Evolutionary conservation across 495 filamentous ascomycete species (phyloP).

Genomic region (Opeltia flavorubescens): DNA sequence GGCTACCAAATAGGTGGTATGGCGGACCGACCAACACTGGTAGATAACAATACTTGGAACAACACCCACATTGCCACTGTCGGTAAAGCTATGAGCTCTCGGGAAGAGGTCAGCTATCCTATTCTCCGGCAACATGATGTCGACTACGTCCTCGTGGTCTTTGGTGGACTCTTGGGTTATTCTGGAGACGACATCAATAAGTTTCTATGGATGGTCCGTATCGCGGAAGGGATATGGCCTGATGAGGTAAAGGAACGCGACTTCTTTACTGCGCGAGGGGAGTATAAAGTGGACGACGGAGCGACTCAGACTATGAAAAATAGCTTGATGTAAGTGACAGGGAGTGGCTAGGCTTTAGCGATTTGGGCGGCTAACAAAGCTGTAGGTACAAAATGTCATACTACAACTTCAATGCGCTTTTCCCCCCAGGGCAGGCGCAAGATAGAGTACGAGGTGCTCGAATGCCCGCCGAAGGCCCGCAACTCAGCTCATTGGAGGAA

Average conservation of each 20-base stretch:
- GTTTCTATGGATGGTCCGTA: constrained; percentile 99
- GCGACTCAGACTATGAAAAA: constrained; percentile 98
- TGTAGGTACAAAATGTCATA: constrained; percentile 99
- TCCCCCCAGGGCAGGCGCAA: constrained; percentile 78
- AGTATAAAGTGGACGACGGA: constrained; percentile 87
- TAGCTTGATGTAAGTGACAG: constrained; percentile 77
- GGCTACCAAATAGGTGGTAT: constrained; percentile 99
- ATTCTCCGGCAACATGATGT: constrained; percentile 98
- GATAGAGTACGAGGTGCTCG: constrained; percentile 77
- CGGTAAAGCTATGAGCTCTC: constrained; percentile 95
- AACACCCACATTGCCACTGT: constrained; percentile 99
- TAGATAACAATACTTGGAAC: constrained; percentile 99
- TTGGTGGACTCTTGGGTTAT: constrained; percentile 91
- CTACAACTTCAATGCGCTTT: constrained; percentile 89
- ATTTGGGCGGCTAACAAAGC: constrained; percentile 8
- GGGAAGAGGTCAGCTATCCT: constrained; percentile 95
- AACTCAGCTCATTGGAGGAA: constrained; percentile 82
- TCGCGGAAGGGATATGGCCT: constrained; percentile 98
- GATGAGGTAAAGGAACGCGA: constrained; percentile 95
- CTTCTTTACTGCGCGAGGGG: constrained; percentile 89
- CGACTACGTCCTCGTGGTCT: constrained; percentile 94
- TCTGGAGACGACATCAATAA: constrained; percentile 99
- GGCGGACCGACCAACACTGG: constrained; percentile 93
- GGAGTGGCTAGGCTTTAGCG: background rate
- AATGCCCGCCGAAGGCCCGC: constrained; percentile 74